A percentile compares a stretch with the other conserved stretches of the same genome.
Evolutionary conservation across 345 rosid genomes (phyloP).

Genomic region (Euclidium syriacum): DNA sequence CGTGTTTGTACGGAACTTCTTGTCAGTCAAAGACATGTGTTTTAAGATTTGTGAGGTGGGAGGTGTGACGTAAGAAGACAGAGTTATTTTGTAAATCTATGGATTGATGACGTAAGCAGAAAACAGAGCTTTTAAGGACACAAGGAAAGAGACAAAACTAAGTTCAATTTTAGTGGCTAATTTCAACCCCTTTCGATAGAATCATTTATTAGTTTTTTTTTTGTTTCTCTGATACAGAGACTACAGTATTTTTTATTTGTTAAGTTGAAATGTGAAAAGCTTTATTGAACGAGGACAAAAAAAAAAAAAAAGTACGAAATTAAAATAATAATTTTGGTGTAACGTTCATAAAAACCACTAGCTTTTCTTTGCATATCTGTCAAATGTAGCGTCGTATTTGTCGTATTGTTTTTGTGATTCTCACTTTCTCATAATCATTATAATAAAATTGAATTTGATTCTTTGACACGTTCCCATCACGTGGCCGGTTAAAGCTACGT

Average conservation of each 20-base stretch:
- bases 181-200: no score
- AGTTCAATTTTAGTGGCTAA: constrained; percentile 12
- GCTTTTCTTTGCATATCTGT: constrained; percentile 16
- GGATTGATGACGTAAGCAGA: neutral
- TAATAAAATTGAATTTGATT: constrained; percentile 13
- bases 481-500: constrained; percentile 13
- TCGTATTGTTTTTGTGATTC: constrained; percentile 15
- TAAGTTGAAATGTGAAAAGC: no score
- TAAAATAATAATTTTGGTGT: neutral
- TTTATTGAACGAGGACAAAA: neutral
- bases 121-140: neutral
- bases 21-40: constrained; percentile 20
- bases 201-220: no score
- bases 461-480: constrained; percentile 22
- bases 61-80: neutral
- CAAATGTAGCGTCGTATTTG: constrained; percentile 19
- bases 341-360: constrained; percentile 5
- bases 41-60: neutral
- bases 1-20: constrained; percentile 17
- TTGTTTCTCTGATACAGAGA: no score
- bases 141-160: constrained; percentile 15
- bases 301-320: neutral
- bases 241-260: no score
- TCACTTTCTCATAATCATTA: constrained; percentile 3
- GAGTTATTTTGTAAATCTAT: neutral